These are phyloP conservation scores for Corylus americana DNA, from an alignment of 306 rosid species.

Conservation along the genomic window DNA sequence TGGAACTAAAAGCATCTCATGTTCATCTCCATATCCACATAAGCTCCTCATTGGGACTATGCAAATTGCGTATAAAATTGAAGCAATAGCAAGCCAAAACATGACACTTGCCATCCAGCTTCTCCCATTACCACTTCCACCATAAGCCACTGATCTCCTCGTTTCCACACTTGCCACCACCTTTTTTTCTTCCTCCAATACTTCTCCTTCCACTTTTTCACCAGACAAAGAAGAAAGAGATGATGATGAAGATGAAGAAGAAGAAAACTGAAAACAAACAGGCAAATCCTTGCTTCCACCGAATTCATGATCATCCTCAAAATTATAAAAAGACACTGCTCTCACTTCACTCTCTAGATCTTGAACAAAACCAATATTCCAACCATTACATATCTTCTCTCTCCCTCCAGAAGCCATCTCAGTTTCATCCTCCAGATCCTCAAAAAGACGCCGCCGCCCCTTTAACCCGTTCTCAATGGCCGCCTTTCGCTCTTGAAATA, in stretches of 20 bases:
- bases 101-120: conserved; percentile 17
- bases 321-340: conserved; percentile 21
- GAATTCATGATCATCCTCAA: conserved; percentile 16
- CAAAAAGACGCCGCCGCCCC: conserved; percentile 54
- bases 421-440: conserved; percentile 2
- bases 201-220: conserved; percentile 14
- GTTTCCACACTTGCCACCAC: conserved; percentile 1
- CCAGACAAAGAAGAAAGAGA: conserved; percentile 12
- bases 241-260: conserved; percentile 28
- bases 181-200: not conserved
- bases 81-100: conserved; percentile 32
- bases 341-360: conserved; percentile 43
- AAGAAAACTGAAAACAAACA: conserved; percentile 5
- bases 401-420: not conserved
- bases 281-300: conserved; percentile 23
- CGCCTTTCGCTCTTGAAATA: conserved; percentile 37
- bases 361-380: conserved; percentile 12
- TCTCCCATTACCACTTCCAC: conserved; percentile 8
- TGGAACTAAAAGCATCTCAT: conserved; percentile 39
- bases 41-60: conserved; percentile 17
- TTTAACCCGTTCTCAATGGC: conserved; percentile 45
- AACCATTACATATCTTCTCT: not conserved
- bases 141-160: not conserved
- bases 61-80: conserved; percentile 33
- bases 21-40: conserved; percentile 9